Base-by-base conservation (phyloP, 495 filamentous ascomycete genomes). In the Aspergillus ellipticus region DNA sequence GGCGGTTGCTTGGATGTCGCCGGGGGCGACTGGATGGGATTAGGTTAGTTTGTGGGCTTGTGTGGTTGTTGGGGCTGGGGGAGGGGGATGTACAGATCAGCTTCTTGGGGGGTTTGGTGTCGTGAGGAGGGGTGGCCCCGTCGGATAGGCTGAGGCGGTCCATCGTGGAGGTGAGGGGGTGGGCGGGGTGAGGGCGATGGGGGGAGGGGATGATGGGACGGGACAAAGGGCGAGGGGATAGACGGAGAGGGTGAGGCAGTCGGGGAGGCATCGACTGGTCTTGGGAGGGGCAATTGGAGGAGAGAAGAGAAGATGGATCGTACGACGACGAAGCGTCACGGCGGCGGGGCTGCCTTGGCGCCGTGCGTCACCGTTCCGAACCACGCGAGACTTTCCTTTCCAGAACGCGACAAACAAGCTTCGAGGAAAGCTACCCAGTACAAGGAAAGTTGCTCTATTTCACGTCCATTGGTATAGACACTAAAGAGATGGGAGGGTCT, bases 71-170 rank as follows among this genome's bases (percentile, higher is more conserved):
- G 43, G 15, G 3, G 42, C 42, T 21, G 20, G 7, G 7, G 15
- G 8, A 6, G 2, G 41, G 48, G 20, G n/a, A 21, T 69, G 20
- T 68, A 78, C 75, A 78, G 47, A 78, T 76, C 1, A 78, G 65
- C 61, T 76, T 75, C 64, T 76, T 76, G 19, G 75, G 75, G 35
- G 68, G 74, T 37, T 52, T 58, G 13, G 43, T n/a, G n/a, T n/a
- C n/a, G n/a, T n/a, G n/a, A n/a, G n/a, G 41, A 16, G 55, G 31
- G 46, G 11, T 42, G 21, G 22, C 58, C 37, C 49, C 43, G 22
- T 42, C 24, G 33, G 29, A 48, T 15, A 42, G 43, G 4, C 20
- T 33, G 29, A 35, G 17, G 11, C 42, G 33, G 26, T 48, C 39
- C 55, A 58, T 58, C 7, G 33, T 39, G 56, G 45, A 46, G 24